Percentiles rank a stretch among this genome's conserved stretches.
Conservation (phyloP, 2,329 filamentous ascomycete genomes). For the Penicillium sp. region DNA sequence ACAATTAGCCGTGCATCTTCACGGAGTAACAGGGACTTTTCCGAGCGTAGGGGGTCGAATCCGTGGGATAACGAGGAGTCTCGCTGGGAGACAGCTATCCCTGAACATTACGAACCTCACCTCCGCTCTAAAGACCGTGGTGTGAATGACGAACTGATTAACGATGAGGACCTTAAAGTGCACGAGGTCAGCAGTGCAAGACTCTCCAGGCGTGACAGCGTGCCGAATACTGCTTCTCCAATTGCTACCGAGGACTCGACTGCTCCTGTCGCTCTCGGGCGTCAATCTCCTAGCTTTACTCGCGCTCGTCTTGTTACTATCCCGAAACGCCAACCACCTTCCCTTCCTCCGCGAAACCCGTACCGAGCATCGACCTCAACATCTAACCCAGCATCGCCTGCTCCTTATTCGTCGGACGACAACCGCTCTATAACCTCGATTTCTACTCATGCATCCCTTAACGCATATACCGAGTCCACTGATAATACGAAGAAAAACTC, state of each 20-base stretch:
- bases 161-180: constrained; percentile 39
- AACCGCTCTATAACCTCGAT: constrained; percentile 27
- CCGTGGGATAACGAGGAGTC: constrained; percentile 32
- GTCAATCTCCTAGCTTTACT: constrained; percentile 70
- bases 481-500: constrained; percentile 18
- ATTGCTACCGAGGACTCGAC: constrained; percentile 47
- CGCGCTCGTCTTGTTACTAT: constrained; percentile 85
- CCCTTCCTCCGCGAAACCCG: constrained; percentile 77
- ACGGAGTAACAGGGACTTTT: constrained; percentile 35
- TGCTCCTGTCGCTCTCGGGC: constrained; percentile 62
- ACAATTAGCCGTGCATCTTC: constrained; percentile 42
- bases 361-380: constrained; percentile 33
- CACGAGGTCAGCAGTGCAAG: constrained; percentile 59
- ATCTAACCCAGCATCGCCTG: constrained; percentile 30
- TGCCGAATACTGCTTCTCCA: constrained; percentile 28
- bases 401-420: constrained; percentile 31
- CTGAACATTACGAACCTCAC: constrained; percentile 25
- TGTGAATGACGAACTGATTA: constrained; percentile 21
- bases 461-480: constrained; percentile 26
- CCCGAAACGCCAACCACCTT: constrained; percentile 75
- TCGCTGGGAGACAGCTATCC: constrained; percentile 34
- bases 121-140: constrained; percentile 15
- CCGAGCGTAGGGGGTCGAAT: constrained; percentile 21
- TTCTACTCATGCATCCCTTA: constrained; percentile 28
- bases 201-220: constrained; percentile 53